Evolutionary conservation across 805 yeast genomes (phyloP).

Genomic region (Hanseniaspora vineae): DNA sequence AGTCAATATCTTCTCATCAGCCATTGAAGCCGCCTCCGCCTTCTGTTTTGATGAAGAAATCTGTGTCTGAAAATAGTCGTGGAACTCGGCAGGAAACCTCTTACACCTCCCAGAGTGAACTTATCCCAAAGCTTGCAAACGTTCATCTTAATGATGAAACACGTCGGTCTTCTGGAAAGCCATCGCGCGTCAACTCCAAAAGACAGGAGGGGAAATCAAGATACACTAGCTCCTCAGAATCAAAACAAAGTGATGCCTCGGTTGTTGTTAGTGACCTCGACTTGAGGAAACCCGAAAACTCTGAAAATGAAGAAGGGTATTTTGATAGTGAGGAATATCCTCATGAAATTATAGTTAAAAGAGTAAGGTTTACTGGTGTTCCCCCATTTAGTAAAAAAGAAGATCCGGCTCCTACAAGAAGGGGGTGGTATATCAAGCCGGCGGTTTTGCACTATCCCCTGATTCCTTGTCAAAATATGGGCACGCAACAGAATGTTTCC

Average conservation of each 20-base stretch:
- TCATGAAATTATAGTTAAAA: constrained; percentile 9
- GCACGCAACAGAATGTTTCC: constrained; percentile 3
- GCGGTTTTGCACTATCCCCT: constrained; percentile 23
- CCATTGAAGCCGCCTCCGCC: neutral
- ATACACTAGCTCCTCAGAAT: no score
- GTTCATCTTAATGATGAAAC: neutral
- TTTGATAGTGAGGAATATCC: neutral
- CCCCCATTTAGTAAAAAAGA: constrained; percentile 23
- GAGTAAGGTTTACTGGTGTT: constrained; percentile 24
- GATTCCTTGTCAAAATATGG: constrained; percentile 12
- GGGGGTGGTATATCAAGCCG: constrained; percentile 27
- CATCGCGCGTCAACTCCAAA: no score
- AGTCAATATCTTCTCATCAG: neutral
- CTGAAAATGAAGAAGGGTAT: neutral
- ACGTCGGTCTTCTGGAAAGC: neutral
- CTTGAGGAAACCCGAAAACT: no score
- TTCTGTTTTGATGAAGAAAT: neutral
- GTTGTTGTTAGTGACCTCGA: no score
- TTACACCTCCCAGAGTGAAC: no score
- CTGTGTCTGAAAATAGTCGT: neutral
- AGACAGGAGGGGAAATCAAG: no score
- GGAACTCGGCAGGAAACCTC: no score
- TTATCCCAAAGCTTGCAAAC: neutral
- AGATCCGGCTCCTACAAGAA: constrained; percentile 19
- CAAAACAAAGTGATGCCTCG: no score